Evolutionary conservation across 2,329 filamentous ascomycete species (phyloP), one percentile per base, ranked within the genome.

Genomic region (Ascochyta clinopodiicola): DNA sequence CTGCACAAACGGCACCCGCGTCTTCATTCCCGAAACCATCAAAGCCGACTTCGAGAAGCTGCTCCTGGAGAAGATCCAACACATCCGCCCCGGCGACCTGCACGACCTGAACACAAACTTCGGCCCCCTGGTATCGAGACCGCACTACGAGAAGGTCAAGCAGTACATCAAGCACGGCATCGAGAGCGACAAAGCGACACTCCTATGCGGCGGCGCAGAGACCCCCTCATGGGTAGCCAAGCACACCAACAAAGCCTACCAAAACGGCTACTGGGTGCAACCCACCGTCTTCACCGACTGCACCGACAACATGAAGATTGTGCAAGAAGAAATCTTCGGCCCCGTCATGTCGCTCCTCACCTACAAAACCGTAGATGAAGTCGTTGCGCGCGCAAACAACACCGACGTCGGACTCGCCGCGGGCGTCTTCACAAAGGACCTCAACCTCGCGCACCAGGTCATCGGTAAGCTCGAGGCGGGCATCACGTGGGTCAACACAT

Each of bases 401-500:
- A 95, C 91, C 0, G 81, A 86, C 19, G 81, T 95, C 51, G 92
- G 92, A 25, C 85, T 96, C 3, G 92, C 92, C 0, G 92, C 91
- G 0, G 92, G 92, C 19, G 89, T 96, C 1, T 94, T 96, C 64
- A 91, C 90, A 0, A 85, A 84, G 55, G 86, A 96, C 62, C 75
- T 96, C 47, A 88, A 90, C 64, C 71, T 83, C 43, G 92, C 90
- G 51, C 91, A 96, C 68, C 80, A 84, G 38, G 84, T 94, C 1
- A 81, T 94, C 37, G 82, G 84, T 22, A 82, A 85, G 68, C 79
- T 96, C 5, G 84, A 96, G 70, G 91, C 91, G 0, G 92, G 92
- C 31, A 96, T 96, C 68, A 96, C 91, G 1, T 96, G 92, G 92
- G 83, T 96, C 47, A 96, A 96, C 74, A 92, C 90, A 0, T 96